Evolutionary conservation across 2,329 filamentous ascomycete genomes (phyloP).

Genomic region (Sclerotinia spermophila): DNA sequence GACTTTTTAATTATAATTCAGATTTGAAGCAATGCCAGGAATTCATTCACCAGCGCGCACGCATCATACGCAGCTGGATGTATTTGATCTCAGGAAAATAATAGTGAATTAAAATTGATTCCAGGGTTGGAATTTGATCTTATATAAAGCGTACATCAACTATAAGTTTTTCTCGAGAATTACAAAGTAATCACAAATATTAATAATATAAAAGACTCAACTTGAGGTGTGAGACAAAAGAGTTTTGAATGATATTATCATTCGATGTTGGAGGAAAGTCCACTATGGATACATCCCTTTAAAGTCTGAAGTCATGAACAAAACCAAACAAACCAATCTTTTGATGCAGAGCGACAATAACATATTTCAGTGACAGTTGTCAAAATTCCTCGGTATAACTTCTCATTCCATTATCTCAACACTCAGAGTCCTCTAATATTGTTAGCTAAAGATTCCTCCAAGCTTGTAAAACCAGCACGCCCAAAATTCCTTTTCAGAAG

Average conservation of each 20-base stretch:
- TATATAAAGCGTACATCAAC: no score
- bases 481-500: constrained; percentile 25
- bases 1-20: not conserved
- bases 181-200: not conserved
- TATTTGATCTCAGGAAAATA: no score
- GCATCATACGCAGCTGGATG: no score
- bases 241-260: not conserved
- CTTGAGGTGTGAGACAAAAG: not conserved
- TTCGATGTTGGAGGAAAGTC: not conserved
- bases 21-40: not conserved
- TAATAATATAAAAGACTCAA: not conserved
- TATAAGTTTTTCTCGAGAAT: not conserved
- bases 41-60: not conserved
- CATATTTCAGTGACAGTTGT: not conserved
- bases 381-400: not conserved
- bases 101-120: not conserved
- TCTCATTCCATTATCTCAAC: not conserved
- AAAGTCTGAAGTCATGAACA: not conserved
- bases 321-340: no score
- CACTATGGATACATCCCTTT: not conserved
- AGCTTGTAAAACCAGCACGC: constrained; percentile 6
- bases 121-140: no score
- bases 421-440: constrained; percentile 8
- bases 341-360: not conserved
- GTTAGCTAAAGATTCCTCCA: constrained; percentile 15